Evolutionary conservation across 1,284 basidiomycete genomes (phyloP).

Genomic region (Cryptococcus sp.): DNA sequence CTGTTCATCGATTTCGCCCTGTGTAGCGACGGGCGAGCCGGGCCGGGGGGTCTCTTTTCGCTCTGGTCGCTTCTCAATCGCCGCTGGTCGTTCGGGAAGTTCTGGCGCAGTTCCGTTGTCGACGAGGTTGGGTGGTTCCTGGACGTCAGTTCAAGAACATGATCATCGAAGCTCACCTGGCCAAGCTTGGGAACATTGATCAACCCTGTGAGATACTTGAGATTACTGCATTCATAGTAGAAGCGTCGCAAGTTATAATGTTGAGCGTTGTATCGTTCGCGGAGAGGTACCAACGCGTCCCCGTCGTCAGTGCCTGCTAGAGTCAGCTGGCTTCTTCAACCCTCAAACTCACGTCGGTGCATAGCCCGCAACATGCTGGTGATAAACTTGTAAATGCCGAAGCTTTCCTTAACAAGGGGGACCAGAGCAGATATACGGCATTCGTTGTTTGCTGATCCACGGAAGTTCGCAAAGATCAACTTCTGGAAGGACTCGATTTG

Average conservation of each 20-base stretch:
- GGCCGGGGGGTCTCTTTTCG: slow-evolving; percentile 62
- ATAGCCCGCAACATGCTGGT: slow-evolving; percentile 95
- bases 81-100: slow-evolving; percentile 80
- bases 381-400: slow-evolving; percentile 96
- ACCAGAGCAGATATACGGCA: slow-evolving; percentile 91
- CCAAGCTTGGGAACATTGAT: slow-evolving; percentile 96
- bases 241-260: slow-evolving; percentile 90
- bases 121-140: slow-evolving; percentile 92
- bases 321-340: slow-evolving; percentile 7
- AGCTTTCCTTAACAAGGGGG: slow-evolving; percentile 93
- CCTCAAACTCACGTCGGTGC: slow-evolving; percentile 72
- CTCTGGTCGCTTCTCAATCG: slow-evolving; percentile 47
- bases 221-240: slow-evolving; percentile 96
- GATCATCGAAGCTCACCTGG: slow-evolving; percentile 59
- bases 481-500: slow-evolving; percentile 97
- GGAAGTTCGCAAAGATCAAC: slow-evolving; percentile 90
- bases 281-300: slow-evolving; percentile 82
- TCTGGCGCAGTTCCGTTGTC: slow-evolving; percentile 82
- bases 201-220: slow-evolving; percentile 91
- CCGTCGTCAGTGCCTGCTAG: slow-evolving; percentile 75
- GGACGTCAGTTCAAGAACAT: slow-evolving; percentile 5
- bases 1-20: slow-evolving; percentile 84
- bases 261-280: slow-evolving; percentile 80
- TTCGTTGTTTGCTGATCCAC: slow-evolving; percentile 86
- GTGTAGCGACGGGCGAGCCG: slow-evolving; percentile 67